Conservation (phyloP, 2,329 filamentous ascomycete genomes). For the Geoglossum cookeanum region DNA sequence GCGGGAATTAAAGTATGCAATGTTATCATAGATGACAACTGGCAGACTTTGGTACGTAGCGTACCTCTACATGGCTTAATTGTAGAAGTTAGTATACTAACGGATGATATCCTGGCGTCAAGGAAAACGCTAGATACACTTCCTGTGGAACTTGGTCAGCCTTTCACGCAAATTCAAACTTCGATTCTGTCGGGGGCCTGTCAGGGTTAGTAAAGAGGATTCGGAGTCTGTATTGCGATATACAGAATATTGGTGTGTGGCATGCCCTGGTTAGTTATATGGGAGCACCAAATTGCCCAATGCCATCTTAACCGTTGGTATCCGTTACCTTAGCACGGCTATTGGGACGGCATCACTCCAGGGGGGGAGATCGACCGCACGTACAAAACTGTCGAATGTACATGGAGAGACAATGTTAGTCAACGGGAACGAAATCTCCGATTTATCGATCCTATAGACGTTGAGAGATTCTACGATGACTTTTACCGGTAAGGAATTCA, state of each 20-base stretch:
- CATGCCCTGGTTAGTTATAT: conserved; percentile 47
- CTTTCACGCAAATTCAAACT: not conserved
- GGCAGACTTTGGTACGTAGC: conserved; percentile 51
- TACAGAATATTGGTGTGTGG: conserved; percentile 83
- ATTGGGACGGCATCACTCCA: conserved; percentile 78
- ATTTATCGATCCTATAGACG: conserved; percentile 55
- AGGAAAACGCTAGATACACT: not conserved
- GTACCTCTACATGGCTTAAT: not conserved
- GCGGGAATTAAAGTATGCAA: conserved; percentile 61
- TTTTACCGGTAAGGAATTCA: conserved; percentile 41
- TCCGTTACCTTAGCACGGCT: conserved; percentile 32
- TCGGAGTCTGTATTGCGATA: conserved; percentile 35
- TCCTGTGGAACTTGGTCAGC: not conserved
- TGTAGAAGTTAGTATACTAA: not conserved
- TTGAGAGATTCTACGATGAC: conserved; percentile 64
- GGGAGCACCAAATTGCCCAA: not conserved
- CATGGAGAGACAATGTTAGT: conserved; percentile 20
- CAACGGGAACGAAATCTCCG: conserved; percentile 41
- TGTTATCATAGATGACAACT: conserved; percentile 93
- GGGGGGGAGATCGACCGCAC: conserved; percentile 51
- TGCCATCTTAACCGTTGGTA: not conserved
- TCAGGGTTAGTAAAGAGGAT: not conserved
- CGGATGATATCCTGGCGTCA: not conserved
- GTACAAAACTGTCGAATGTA: conserved; percentile 52
- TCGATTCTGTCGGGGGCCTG: not conserved